Conservation (phyloP, 2,329 filamentous ascomycete species). For the Monosporascus cannonballus region DNA sequence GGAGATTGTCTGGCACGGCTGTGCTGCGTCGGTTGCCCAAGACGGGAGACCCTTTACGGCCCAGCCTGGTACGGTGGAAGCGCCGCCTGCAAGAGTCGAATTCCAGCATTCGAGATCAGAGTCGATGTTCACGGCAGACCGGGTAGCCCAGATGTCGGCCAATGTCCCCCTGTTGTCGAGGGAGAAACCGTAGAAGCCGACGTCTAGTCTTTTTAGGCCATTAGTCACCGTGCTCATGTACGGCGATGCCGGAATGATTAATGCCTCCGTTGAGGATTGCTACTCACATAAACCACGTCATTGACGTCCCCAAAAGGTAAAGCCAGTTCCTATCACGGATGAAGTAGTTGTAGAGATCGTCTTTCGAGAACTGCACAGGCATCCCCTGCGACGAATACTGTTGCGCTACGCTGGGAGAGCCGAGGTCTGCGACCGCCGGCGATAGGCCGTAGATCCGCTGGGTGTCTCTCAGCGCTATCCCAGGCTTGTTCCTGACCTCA, state of each 20-base stretch:
- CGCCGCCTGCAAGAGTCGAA: slow-evolving; percentile 35
- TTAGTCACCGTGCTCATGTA: too few relatives aligned
- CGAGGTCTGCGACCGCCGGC: slow-evolving; percentile 26
- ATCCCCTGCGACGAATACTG: slow-evolving; percentile 23
- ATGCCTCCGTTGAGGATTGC: not conserved
- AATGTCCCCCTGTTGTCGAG: slow-evolving; percentile 39
- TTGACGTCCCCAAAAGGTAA: slow-evolving; percentile 28
- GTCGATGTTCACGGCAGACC: slow-evolving; percentile 26
- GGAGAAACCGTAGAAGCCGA: slow-evolving; percentile 52
- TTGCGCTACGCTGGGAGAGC: slow-evolving; percentile 20
- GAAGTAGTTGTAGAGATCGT: slow-evolving; percentile 45
- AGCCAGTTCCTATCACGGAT: slow-evolving; percentile 41
- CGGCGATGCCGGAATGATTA: too few relatives aligned
- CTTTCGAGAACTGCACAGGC: slow-evolving; percentile 42
- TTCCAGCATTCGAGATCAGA: slow-evolving; percentile 40
- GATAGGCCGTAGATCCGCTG: slow-evolving; percentile 46
- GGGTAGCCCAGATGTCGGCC: slow-evolving; percentile 37
- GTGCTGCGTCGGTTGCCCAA: slow-evolving; percentile 44
- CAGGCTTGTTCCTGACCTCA: slow-evolving; percentile 57
- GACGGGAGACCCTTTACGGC: slow-evolving; percentile 31
- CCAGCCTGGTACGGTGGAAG: slow-evolving; percentile 39
- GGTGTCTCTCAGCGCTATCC: slow-evolving; percentile 52
- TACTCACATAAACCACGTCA: slow-evolving; percentile 9
- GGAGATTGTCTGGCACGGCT: slow-evolving; percentile 47
- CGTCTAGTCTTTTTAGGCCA: slow-evolving; percentile 35